These are phyloP conservation scores for Tulasnella sp. DNA, from an alignment of 768 basidiomycete genomes.

Conservation along the genomic window DNA sequence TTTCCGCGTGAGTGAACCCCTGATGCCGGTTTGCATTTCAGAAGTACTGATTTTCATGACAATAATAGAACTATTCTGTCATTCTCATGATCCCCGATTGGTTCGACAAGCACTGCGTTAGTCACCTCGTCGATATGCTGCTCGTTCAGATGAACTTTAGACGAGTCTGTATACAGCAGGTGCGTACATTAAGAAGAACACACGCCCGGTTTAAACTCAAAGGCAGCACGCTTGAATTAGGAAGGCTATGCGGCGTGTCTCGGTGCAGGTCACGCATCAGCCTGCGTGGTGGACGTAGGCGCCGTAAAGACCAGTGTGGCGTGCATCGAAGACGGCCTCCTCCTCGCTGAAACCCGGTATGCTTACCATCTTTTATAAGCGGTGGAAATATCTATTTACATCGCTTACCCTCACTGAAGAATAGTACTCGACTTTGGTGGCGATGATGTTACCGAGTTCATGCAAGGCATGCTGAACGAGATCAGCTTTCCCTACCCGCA, in stretches of 20 bases:
- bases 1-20: conserved; percentile 47
- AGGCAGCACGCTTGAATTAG: neutral
- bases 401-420: conserved; percentile 30
- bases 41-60: neutral
- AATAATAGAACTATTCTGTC: conserved; percentile 58
- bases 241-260: conserved; percentile 51
- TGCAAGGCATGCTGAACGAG: conserved; percentile 64
- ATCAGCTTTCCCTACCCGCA: conserved; percentile 85
- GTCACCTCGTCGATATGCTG: conserved; percentile 62
- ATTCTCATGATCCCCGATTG: conserved; percentile 87
- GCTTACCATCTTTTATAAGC: conserved; percentile 8
- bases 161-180: conserved; percentile 87
- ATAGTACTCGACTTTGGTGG: conserved; percentile 82
- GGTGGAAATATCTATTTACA: neutral
- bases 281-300: conserved; percentile 94
- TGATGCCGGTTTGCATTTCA: neutral
- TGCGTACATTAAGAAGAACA: conserved; percentile 34
- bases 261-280: conserved; percentile 88
- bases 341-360: conserved; percentile 80
- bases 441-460: conserved; percentile 87
- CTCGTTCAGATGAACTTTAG: conserved; percentile 80
- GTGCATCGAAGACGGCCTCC: conserved; percentile 89
- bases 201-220: neutral
- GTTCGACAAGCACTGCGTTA: conserved; percentile 75
- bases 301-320: conserved; percentile 74